Base-by-base conservation (phyloP, 345 rosid genomes). In the Abelmoschus esculentus region DNA sequence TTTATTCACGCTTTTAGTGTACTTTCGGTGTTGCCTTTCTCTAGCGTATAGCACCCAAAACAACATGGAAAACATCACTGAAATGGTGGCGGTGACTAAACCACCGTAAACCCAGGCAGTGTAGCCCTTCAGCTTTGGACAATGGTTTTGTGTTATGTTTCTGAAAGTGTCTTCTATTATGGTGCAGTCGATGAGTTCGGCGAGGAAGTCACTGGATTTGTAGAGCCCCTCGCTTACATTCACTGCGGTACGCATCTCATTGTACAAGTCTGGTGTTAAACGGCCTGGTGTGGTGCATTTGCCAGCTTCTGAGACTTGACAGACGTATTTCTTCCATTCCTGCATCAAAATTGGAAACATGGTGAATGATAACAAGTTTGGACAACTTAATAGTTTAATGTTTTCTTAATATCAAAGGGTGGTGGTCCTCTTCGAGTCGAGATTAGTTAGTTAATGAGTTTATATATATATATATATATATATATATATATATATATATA, bases 41-140 rank as follows among this genome's bases (percentile, higher is more conserved):
- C 86, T 76, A 4, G 85, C 82, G 58, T 85, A 85, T 15, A 81
- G 31, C 29, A 78, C 78, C 85, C 85, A 85, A 70, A 83, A 81
- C 67, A 85, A 73, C 74, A 83, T 40, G 0, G 85, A 85, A 6
- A 81, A 70, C 89, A 85, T 81, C 0, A 83, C 85, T 0, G 85
- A 76, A 1, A 73, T 78, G 2, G 89, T 79, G 3, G 80, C 83
- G 50, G 80, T 61, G 10, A 80, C 83, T 57, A 83, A 40, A 14
- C 86, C 86, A 11, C 69, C 1, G 38, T 81, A 85, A 13, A 85
- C 74, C 89, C 83, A 81, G 52, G 75, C 32, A 0, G 82, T 79
- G 6, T 81, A 81, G 15, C 60, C 67, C 70, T 73, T 61, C 72
- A 85, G 65, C 9, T 59, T 61, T 0, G 85, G 85, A 61, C 85